Evolutionary conservation across 192 early-diverging fungal species (phyloP).

Genomic region (Chytriomyces hyalinus): DNA sequence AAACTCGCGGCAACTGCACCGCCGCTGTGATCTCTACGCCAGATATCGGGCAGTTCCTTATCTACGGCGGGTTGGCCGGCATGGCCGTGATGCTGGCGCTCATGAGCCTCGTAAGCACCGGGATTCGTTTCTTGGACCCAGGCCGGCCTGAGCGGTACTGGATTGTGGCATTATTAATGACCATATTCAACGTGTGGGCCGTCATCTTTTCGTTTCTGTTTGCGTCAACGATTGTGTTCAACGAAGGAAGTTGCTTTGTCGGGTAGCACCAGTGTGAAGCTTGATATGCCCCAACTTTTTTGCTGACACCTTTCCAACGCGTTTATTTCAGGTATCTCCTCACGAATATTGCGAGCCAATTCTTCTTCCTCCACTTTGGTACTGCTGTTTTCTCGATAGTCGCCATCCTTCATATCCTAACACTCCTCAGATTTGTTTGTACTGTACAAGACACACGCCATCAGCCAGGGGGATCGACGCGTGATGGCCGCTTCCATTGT

Average conservation of each 20-base stretch:
- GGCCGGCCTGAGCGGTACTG: neutral
- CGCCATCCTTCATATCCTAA: neutral
- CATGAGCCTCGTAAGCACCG: neutral
- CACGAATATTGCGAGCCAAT: neutral
- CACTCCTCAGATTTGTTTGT: neutral
- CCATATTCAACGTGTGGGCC: neutral
- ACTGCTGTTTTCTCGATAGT: neutral
- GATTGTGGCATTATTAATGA: neutral
- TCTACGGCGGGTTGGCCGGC: neutral
- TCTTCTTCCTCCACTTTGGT: neutral
- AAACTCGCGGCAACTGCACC: too few relatives aligned
- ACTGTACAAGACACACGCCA: neutral
- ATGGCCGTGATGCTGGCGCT: neutral
- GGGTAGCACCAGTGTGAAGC: too few relatives aligned
- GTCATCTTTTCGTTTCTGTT: neutral
- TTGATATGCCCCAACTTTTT: too few relatives aligned
- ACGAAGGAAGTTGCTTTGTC: too few relatives aligned
- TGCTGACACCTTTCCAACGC: neutral
- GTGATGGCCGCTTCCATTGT: neutral
- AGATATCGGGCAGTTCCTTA: neutral
- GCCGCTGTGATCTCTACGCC: too few relatives aligned
- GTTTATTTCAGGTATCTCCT: neutral
- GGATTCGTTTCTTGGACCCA: neutral
- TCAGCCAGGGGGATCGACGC: neutral
- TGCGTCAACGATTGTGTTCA: neutral